phyloP scores from a whole-genome alignment of 805 yeast species.

The Candida khao-thaluensis region DNA sequence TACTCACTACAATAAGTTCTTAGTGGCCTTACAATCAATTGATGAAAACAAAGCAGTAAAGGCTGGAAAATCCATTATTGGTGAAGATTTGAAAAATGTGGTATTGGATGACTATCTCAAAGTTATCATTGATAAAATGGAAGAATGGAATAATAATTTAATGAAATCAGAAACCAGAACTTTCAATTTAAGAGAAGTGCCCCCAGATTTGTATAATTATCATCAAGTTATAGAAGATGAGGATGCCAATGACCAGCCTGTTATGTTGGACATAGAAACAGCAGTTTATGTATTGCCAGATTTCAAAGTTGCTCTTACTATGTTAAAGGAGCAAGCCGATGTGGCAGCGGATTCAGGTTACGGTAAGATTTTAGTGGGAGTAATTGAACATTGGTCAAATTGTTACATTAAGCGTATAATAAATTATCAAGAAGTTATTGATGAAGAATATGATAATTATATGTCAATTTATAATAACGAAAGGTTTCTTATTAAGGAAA shows the following conservation, averaged over 20 bases:
- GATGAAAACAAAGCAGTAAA: constrained; percentile 20
- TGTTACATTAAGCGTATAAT: constrained; percentile 60
- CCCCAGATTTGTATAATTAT: constrained; percentile 74
- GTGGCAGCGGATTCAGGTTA: constrained; percentile 85
- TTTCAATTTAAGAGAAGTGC: constrained; percentile 61
- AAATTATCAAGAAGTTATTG: constrained; percentile 58
- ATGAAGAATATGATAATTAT: constrained; percentile 40
- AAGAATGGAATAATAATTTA: constrained; percentile 79
- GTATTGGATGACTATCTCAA: constrained; percentile 76
- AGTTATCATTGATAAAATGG: constrained; percentile 69
- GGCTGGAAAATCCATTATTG: constrained; percentile 53
- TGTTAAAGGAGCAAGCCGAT: constrained; percentile 87
- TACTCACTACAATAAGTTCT: constrained; percentile 52
- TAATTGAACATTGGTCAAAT: constrained; percentile 65
- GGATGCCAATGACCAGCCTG: constrained; percentile 33
- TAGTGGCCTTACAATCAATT: constrained; percentile 25
- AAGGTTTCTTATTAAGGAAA: constrained; percentile 43
- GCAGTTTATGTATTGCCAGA: constrained; percentile 66
- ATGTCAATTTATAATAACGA: constrained; percentile 44
- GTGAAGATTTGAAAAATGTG: constrained; percentile 69
- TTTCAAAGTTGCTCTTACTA: constrained; percentile 72
- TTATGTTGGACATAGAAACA: constrained; percentile 38
- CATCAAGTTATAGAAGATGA: constrained; percentile 40
- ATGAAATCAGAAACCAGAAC: constrained; percentile 62
- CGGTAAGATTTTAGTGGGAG: constrained; percentile 75